These are phyloP conservation scores for Stentor roeselii DNA, from an alignment of 73 alveolate species.

Conservation along the genomic window DNA sequence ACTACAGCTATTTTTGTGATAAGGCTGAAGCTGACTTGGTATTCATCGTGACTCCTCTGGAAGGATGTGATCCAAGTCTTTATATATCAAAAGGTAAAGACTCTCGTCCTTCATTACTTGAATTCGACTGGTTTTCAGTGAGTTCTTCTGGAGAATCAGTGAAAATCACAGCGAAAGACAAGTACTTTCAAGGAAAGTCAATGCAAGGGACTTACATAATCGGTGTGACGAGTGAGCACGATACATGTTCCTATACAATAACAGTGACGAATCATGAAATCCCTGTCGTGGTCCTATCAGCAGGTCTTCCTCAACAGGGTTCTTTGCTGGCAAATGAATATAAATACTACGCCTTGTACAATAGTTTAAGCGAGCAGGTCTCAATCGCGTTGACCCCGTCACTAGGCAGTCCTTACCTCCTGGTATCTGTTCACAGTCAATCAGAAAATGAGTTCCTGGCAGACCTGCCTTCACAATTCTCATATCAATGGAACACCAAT, in stretches of 20 bases:
- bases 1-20: slow-evolving; percentile 6
- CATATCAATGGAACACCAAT: neutral
- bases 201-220: slow-evolving; percentile 26
- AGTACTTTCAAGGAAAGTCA: neutral
- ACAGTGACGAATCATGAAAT: neutral
- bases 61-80: neutral
- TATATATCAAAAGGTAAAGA: neutral
- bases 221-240: slow-evolving; percentile 12
- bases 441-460: neutral
- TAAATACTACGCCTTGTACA: neutral
- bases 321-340: neutral
- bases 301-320: slow-evolving; percentile 20
- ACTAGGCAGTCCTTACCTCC: neutral
- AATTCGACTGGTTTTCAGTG: neutral
- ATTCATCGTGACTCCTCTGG: neutral
- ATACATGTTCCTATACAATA: neutral
- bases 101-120: neutral
- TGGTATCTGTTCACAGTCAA: neutral
- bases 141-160: neutral
- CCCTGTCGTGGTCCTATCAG: neutral
- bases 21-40: neutral
- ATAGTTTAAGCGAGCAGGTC: neutral
- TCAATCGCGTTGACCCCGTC: neutral
- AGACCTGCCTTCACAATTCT: neutral
- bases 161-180: neutral